Percentiles rank a stretch among this genome's conserved stretches.
Conservation (phyloP, 176 grass and related monocot species). For the Raddia distichophylla region DNA sequence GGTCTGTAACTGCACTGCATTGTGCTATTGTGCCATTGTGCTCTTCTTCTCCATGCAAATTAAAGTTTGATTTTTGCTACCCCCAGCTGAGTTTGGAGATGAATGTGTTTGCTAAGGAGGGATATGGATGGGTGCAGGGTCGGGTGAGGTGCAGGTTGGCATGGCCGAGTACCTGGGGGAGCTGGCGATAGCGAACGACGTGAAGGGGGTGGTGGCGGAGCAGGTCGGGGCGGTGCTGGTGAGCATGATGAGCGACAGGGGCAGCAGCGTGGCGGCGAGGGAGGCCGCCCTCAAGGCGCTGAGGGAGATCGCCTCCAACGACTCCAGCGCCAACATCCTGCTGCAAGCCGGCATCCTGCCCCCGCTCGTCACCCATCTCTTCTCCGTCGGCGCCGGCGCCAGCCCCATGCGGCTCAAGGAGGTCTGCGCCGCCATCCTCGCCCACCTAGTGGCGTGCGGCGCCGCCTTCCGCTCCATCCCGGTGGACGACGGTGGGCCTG, state of each 20-base stretch:
- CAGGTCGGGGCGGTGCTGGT: constrained; percentile 63
- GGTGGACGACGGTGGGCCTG: constrained; percentile 39
- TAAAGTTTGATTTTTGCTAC: too few species aligned
- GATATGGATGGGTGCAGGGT: constrained; percentile 37
- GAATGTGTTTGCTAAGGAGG: too few species aligned
- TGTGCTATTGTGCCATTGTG: too few species aligned
- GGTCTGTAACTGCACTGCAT: constrained; percentile 21
- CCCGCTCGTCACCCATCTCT: constrained; percentile 73
- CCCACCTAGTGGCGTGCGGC: constrained; percentile 63
- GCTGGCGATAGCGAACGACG: constrained; percentile 66
- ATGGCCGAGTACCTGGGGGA: constrained; percentile 80
- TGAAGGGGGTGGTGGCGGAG: constrained; percentile 69
- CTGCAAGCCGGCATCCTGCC: constrained; percentile 67
- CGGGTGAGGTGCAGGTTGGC: constrained; percentile 54
- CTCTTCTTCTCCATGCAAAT: too few species aligned
- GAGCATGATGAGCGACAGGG: constrained; percentile 48
- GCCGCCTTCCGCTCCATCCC: constrained; percentile 49
- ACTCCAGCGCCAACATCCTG: constrained; percentile 64
- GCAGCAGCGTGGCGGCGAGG: constrained; percentile 48
- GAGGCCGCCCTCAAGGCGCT: constrained; percentile 72
- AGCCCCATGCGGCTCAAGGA: constrained; percentile 80
- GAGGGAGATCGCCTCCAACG: constrained; percentile 77
- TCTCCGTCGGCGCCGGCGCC: constrained; percentile 49
- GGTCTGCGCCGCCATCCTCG: constrained; percentile 69
- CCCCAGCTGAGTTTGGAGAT: too few species aligned